Percentiles rank a stretch among this genome's conserved stretches.
phyloP scores from a whole-genome alignment of 1,139 yeast genomes.

The Sugiyamaella novakii region DNA sequence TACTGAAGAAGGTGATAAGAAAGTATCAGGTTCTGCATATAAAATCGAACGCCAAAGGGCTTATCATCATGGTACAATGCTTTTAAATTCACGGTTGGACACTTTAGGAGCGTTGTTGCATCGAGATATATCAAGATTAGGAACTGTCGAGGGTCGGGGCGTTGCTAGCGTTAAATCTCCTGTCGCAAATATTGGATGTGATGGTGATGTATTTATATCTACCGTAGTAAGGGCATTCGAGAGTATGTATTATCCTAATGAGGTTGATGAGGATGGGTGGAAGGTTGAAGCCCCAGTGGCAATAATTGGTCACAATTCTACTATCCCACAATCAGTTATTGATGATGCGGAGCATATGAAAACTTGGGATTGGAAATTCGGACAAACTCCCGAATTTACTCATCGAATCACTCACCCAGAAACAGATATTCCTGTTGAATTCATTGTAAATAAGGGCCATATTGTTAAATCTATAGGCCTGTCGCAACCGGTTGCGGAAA shows the following conservation, averaged over 20 bases:
- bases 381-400: slow-evolving; percentile 66
- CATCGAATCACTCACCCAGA: slow-evolving; percentile 46
- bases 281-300: slow-evolving; percentile 20
- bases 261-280: slow-evolving; percentile 25
- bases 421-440: slow-evolving; percentile 43
- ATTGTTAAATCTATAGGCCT: slow-evolving; percentile 32
- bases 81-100: slow-evolving; percentile 64
- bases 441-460: slow-evolving; percentile 50
- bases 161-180: slow-evolving; percentile 79
- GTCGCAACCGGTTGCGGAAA: background rate
- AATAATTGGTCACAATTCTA: slow-evolving; percentile 25
- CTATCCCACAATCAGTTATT: slow-evolving; percentile 53
- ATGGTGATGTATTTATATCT: slow-evolving; percentile 51
- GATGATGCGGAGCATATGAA: slow-evolving; percentile 50
- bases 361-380: slow-evolving; percentile 73
- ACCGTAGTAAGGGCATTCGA: slow-evolving; percentile 49
- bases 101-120: slow-evolving; percentile 60
- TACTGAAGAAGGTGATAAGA: slow-evolving; percentile 49
- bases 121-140: slow-evolving; percentile 49
- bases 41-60: slow-evolving; percentile 81
- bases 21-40: slow-evolving; percentile 89
- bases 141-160: slow-evolving; percentile 58
- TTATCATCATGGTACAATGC: slow-evolving; percentile 97
- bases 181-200: slow-evolving; percentile 64
- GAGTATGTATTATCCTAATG: slow-evolving; percentile 20